Conservation (phyloP, 2,329 filamentous ascomycete genomes). For the Aspergillus thermomutatus region DNA sequence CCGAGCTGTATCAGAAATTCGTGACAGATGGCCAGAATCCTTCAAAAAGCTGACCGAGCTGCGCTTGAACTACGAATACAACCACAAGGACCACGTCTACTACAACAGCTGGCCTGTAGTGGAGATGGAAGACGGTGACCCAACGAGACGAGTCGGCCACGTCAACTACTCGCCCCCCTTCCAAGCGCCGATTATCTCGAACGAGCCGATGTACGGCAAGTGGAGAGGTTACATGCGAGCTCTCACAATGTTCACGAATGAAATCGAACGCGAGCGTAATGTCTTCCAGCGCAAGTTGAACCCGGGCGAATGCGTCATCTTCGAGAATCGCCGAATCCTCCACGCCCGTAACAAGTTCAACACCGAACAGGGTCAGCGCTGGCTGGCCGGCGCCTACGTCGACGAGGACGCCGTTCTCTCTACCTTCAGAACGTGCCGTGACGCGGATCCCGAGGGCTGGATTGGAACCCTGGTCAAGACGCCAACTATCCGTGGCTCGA, state of each 20-base stretch:
- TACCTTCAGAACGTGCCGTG: slow-evolving; percentile 30
- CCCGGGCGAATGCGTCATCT: slow-evolving; percentile 87
- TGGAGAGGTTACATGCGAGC: slow-evolving; percentile 39
- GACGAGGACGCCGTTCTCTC: slow-evolving; percentile 61
- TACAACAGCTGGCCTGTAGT: slow-evolving; percentile 57
- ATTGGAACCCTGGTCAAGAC: not conserved
- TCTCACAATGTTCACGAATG: slow-evolving; percentile 55
- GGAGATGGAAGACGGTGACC: slow-evolving; percentile 22
- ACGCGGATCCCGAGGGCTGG: not conserved
- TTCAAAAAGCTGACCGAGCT: slow-evolving; percentile 41
- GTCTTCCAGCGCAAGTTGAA: slow-evolving; percentile 70
- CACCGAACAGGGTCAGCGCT: slow-evolving; percentile 60
- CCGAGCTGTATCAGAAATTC: slow-evolving; percentile 48
- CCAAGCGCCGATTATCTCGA: slow-evolving; percentile 54
- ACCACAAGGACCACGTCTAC: slow-evolving; percentile 63
- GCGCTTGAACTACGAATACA: slow-evolving; percentile 64
- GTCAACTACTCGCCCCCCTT: slow-evolving; percentile 79
- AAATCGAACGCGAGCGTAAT: slow-evolving; percentile 56
- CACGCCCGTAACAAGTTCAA: slow-evolving; percentile 81
- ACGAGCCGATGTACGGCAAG: not conserved
- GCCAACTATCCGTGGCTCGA: not conserved
- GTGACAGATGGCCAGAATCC: not conserved
- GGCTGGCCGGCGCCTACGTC: slow-evolving; percentile 84
- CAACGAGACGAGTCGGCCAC: slow-evolving; percentile 30
- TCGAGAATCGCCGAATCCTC: slow-evolving; percentile 81